A percentile compares a stretch with the other conserved stretches of the same genome.
phyloP scores from a whole-genome alignment of 257 asterid genomes.

The Leptodermis oblonga region DNA sequence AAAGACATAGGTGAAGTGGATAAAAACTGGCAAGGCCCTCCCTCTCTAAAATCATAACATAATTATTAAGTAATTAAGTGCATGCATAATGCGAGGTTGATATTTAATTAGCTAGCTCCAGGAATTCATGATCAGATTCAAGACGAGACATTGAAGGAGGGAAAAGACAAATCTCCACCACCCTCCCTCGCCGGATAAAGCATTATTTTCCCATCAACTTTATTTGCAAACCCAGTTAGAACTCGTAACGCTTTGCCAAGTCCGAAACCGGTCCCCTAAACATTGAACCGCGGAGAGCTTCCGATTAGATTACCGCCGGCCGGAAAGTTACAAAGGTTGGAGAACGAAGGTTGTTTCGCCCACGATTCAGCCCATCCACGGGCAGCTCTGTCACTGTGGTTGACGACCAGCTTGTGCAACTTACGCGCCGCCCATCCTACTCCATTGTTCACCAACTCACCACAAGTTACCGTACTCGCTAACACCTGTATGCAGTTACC shows the following conservation, averaged over 20 bases:
- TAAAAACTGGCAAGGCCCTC: too few relatives aligned
- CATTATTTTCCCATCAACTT: slow-evolving; percentile 22
- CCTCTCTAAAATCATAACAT: too few relatives aligned
- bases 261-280: slow-evolving; percentile 30
- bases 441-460: neutral
- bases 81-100: too few relatives aligned
- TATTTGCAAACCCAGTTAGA: slow-evolving; percentile 25
- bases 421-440: slow-evolving; percentile 16
- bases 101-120: too few relatives aligned
- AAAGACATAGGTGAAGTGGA: too few relatives aligned
- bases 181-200: slow-evolving; percentile 20
- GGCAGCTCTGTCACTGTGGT: neutral
- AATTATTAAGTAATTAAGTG: too few relatives aligned
- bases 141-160: slow-evolving; percentile 23
- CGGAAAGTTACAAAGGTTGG: neutral
- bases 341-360: neutral
- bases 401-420: slow-evolving; percentile 10
- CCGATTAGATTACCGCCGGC: neutral
- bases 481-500: slow-evolving; percentile 19
- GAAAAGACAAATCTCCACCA: too few relatives aligned
- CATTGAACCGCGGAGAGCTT: slow-evolving; percentile 22
- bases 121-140: slow-evolving; percentile 24
- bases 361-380: slow-evolving; percentile 3
- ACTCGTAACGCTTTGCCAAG: slow-evolving; percentile 29
- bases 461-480: neutral